phyloP scores from a whole-genome alignment of 1,284 basidiomycete genomes.

The Trichosporon sp. region DNA sequence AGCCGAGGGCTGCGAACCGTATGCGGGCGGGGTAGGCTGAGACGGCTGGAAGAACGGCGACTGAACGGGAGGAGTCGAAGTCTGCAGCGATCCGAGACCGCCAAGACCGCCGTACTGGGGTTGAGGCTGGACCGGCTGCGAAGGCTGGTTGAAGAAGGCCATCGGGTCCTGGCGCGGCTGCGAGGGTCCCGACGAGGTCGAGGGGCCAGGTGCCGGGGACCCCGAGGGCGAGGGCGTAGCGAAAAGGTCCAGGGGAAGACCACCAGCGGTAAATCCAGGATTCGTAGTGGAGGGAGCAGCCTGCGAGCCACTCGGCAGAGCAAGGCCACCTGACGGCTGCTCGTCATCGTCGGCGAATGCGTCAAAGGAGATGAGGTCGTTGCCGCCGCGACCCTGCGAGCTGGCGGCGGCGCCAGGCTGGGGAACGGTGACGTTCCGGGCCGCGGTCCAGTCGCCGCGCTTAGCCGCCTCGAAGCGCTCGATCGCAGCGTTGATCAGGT shows the following conservation, averaged over 20 bases:
- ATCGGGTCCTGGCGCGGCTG: slow-evolving; percentile 48
- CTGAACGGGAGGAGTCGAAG: slow-evolving; percentile 19
- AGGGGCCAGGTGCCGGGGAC: slow-evolving; percentile 33
- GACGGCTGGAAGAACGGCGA: slow-evolving; percentile 25
- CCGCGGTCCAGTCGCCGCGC: slow-evolving; percentile 72
- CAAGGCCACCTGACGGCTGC: slow-evolving; percentile 42
- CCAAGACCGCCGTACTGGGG: slow-evolving; percentile 28
- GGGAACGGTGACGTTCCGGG: slow-evolving; percentile 43
- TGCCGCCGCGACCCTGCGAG: slow-evolving; percentile 36
- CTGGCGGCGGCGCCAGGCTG: slow-evolving; percentile 24
- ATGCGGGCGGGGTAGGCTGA: slow-evolving; percentile 20
- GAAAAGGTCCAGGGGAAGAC: slow-evolving; percentile 57
- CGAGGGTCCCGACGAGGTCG: slow-evolving; percentile 22
- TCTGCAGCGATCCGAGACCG: slow-evolving; percentile 13
- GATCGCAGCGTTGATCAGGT: slow-evolving; percentile 92
- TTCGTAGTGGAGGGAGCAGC: slow-evolving; percentile 34
- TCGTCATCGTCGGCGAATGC: slow-evolving; percentile 54
- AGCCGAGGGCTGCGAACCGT: slow-evolving; percentile 24
- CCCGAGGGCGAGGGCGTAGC: slow-evolving; percentile 45
- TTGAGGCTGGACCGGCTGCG: slow-evolving; percentile 22
- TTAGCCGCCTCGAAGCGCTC: slow-evolving; percentile 89
- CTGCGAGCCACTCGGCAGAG: slow-evolving; percentile 43
- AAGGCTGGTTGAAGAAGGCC: slow-evolving; percentile 51
- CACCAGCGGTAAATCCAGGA: slow-evolving; percentile 45
- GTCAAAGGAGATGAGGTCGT: slow-evolving; percentile 57